phyloP scores from a whole-genome alignment of 1,284 basidiomycete species.

The Ganoderma resinaceum region DNA sequence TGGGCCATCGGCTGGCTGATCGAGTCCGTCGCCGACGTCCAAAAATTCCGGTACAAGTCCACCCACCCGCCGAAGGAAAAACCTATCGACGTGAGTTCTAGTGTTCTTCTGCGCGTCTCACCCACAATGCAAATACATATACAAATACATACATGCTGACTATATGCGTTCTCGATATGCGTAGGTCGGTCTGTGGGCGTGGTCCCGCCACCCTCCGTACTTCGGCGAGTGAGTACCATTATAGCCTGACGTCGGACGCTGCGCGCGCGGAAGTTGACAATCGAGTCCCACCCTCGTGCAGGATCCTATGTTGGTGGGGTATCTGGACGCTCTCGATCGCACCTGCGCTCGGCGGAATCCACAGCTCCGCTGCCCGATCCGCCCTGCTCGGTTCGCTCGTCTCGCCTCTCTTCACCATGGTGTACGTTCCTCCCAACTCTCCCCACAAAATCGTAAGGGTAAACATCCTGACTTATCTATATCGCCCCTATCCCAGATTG shows the following conservation, averaged over 20 bases:
- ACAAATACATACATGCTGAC: neutral
- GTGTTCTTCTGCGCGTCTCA: slow-evolving; percentile 14
- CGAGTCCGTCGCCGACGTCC: slow-evolving; percentile 68
- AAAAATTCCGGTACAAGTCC: slow-evolving; percentile 71
- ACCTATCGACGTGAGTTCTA: slow-evolving; percentile 56
- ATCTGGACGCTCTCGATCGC: slow-evolving; percentile 72
- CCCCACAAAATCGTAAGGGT: neutral
- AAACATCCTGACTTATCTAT: neutral
- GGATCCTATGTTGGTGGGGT: slow-evolving; percentile 79
- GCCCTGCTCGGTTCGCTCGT: slow-evolving; percentile 68
- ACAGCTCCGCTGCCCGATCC: slow-evolving; percentile 50
- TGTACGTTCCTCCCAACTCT: slow-evolving; percentile 53
- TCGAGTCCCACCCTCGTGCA: slow-evolving; percentile 30
- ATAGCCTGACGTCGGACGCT: too few relatives aligned
- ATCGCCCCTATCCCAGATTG: slow-evolving; percentile 46
- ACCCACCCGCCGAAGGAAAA: slow-evolving; percentile 58
- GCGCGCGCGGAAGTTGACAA: too few relatives aligned
- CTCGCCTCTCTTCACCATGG: slow-evolving; percentile 69
- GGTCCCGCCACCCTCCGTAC: slow-evolving; percentile 77
- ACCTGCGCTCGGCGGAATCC: slow-evolving; percentile 55
- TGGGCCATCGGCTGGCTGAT: slow-evolving; percentile 69
- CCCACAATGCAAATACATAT: neutral
- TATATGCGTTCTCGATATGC: neutral
- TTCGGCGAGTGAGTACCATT: slow-evolving; percentile 80
- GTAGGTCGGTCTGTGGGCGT: slow-evolving; percentile 62